Percentiles rank a stretch among this genome's conserved stretches.
Evolutionary conservation across 2,329 filamentous ascomycete genomes (phyloP).

Genomic region (Neocucurbitaria cava): DNA sequence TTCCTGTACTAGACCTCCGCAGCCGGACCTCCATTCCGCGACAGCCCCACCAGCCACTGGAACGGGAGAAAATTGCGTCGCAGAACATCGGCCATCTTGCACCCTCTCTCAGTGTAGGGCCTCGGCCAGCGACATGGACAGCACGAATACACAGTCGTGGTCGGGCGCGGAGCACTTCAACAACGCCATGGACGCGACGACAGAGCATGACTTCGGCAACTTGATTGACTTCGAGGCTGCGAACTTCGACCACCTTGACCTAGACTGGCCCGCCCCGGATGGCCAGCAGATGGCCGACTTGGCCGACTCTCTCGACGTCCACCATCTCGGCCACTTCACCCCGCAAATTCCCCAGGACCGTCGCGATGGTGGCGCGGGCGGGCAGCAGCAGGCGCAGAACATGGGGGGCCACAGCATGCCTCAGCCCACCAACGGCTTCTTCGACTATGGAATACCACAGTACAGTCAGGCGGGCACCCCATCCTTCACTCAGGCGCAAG

Average conservation of each 20-base stretch:
- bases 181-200: conserved; percentile 50
- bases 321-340: conserved; percentile 41
- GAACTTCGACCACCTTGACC: conserved; percentile 35
- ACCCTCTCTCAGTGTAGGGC: background rate
- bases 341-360: conserved; percentile 35
- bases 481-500: conserved; percentile 51
- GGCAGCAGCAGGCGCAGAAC: conserved; percentile 23
- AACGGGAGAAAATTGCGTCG: conserved; percentile 8
- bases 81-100: conserved; percentile 3
- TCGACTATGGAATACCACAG: conserved; percentile 43
- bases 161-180: conserved; percentile 50
- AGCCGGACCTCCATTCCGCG: background rate
- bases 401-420: conserved; percentile 26
- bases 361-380: conserved; percentile 25
- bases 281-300: conserved; percentile 41
- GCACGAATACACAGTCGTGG: conserved; percentile 46
- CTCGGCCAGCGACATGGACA: conserved; percentile 40
- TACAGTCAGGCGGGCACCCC: conserved; percentile 46
- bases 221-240: conserved; percentile 50
- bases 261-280: conserved; percentile 23
- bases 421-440: conserved; percentile 36
- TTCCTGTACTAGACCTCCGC: background rate
- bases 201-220: conserved; percentile 51
- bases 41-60: conserved; percentile 17
- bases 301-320: conserved; percentile 40